These are phyloP conservation scores for Teratosphaeria nubilosa DNA, from an alignment of 2,329 filamentous ascomycete species.

Conservation along the genomic window DNA sequence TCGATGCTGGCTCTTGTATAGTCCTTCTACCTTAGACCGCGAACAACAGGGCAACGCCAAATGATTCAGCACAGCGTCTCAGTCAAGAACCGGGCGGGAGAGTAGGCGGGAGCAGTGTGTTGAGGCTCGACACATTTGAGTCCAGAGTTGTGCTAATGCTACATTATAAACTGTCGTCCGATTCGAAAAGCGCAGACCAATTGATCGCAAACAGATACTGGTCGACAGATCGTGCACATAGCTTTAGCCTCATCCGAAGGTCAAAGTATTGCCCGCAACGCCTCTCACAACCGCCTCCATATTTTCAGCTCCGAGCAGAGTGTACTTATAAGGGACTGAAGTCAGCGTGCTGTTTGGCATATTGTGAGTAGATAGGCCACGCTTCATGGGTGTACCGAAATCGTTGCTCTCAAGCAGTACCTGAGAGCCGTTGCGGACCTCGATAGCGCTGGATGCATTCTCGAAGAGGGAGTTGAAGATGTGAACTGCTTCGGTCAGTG, in stretches of 20 bases:
- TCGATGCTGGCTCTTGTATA: no score
- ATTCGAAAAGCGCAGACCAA: background rate
- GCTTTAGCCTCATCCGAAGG: background rate
- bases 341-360: background rate
- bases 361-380: background rate
- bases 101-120: no score
- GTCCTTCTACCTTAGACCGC: no score
- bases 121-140: no score
- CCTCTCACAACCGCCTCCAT: background rate
- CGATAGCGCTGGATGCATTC: background rate
- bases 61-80: no score
- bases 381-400: background rate
- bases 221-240: background rate
- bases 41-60: no score
- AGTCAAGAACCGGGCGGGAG: no score
- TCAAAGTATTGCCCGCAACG: background rate
- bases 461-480: slow-evolving; percentile 1
- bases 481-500: background rate
- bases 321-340: background rate
- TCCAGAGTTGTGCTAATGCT: no score
- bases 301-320: background rate
- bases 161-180: background rate
- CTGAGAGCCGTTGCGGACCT: background rate
- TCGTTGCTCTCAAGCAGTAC: background rate
- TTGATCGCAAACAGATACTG: background rate